Conservation (phyloP, 805 yeast genomes). For the Metschnikowia baotianmanensis region DNA sequence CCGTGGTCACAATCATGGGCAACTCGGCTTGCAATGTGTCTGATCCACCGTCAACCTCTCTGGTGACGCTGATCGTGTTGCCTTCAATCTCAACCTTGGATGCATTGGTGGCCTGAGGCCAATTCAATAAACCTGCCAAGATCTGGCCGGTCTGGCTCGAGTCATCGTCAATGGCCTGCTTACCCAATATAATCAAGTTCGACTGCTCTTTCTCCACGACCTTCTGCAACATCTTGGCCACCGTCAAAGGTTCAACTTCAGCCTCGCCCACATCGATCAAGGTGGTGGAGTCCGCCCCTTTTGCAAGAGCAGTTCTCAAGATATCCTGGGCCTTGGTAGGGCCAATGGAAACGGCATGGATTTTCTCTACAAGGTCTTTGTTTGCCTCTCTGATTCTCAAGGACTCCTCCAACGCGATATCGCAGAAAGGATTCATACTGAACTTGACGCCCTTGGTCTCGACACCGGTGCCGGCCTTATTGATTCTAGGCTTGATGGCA, state of each 20-base stretch:
- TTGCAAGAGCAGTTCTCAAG: conserved; percentile 85
- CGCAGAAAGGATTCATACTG: conserved; percentile 95
- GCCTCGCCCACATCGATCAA: conserved; percentile 73
- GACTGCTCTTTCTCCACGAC: conserved; percentile 67
- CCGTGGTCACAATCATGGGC: conserved; percentile 89
- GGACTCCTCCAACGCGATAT: conserved; percentile 96
- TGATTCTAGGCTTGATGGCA: conserved; percentile 89
- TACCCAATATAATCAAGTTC: conserved; percentile 86
- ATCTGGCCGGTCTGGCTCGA: conserved; percentile 95
- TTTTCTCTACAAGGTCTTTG: conserved; percentile 66
- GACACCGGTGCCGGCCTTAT: conserved; percentile 77
- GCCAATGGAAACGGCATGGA: conserved; percentile 92
- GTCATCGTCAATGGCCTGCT: conserved; percentile 96
- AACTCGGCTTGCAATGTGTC: conserved; percentile 74
- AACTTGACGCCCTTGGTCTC: conserved; percentile 89
- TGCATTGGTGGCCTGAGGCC: conserved; percentile 98
- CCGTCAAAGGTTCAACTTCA: conserved; percentile 80
- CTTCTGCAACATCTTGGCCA: conserved; percentile 80
- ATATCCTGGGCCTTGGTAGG: conserved; percentile 84
- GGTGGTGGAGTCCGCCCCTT: conserved; percentile 88
- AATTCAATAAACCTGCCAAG: conserved; percentile 85
- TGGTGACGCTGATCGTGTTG: conserved; percentile 65
- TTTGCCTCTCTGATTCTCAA: conserved; percentile 67
- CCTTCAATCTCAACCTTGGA: conserved; percentile 69
- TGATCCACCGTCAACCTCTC: conserved; percentile 96